phyloP scores from a whole-genome alignment of 129 eudicot species.

The Glebionis coronaria region DNA sequence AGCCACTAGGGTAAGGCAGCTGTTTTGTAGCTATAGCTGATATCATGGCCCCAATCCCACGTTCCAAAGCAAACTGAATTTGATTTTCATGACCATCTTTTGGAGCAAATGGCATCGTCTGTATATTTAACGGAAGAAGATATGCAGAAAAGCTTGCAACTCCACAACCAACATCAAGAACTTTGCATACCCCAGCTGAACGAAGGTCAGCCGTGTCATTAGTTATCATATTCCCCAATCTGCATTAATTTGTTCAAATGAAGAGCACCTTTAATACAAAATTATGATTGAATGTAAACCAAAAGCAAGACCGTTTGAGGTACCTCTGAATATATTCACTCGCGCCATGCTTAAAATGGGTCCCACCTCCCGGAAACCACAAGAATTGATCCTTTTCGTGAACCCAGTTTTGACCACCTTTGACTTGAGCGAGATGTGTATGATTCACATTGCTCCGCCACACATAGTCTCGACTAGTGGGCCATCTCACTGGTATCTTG shows the following conservation, averaged over 20 bases:
- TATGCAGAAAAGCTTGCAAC: conserved; percentile 95
- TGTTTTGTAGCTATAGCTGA: conserved; percentile 86
- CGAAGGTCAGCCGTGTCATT: conserved; percentile 69
- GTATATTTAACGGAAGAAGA: conserved; percentile 71
- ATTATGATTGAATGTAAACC: conserved; percentile 5
- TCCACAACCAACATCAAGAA: conserved; percentile 96
- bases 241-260: conserved; percentile 29
- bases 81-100: conserved; percentile 99
- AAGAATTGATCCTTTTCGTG: conserved; percentile 72
- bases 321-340: conserved; percentile 86
- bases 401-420: conserved; percentile 99
- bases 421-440: conserved; percentile 83
- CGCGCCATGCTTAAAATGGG: conserved; percentile 98
- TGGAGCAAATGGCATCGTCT: conserved; percentile 93
- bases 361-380: conserved; percentile 99
- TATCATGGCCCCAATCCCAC: conserved; percentile 92
- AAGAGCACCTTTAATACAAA: not conserved
- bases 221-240: conserved; percentile 93
- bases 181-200: conserved; percentile 80
- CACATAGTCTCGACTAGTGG: conserved; percentile 83
- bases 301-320: not conserved
- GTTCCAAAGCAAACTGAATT: conserved; percentile 93
- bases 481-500: conserved; percentile 87
- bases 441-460: conserved; percentile 95
- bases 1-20: conserved; percentile 78